Evolutionary conservation across 2,329 filamentous ascomycete species (phyloP), one percentile per base, ranked within the genome.

Genomic region (Pyricularia grisea): DNA sequence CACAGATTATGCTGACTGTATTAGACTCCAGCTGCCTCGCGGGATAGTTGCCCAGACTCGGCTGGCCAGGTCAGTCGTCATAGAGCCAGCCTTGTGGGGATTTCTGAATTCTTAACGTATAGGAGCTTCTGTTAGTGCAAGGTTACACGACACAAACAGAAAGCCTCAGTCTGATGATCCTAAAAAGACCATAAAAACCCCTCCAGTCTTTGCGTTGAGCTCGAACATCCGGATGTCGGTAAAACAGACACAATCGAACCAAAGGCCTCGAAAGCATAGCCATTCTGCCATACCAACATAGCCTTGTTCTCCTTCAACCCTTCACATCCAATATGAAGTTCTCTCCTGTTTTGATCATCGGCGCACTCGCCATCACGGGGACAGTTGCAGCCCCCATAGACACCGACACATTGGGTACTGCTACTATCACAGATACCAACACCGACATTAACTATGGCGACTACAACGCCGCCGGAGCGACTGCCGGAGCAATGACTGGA

Each of bases 271-370:
- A 27, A 25, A 23, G 9, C 12, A 61, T n/a, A 28, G 10, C 12
- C 31, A n/a, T 28, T 42, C 20, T 50, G 20, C 42, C 42, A 17
- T n/a, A 50, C 7, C 5, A 50, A n/a, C 17, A 50, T 6, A 27
- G 9, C 14, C 5, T 27, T 28, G 14, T 55, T 17, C 4, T 20
- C 20, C 10, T 4, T 10, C 12, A 3, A 30, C 28, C 33, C 58
- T n/a, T 3, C n/a, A 20, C 58, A 1, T 10, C 25, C 67, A 70
- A 4, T 4, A 70, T 71, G 68, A 71, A 70, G 68, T 17, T 66
- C 33, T 14, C 50, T 42, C 27, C 12, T 2, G 30, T 23, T 7
- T 20, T 68, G 23, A 58, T 68, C 36, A 42, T 70, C 67, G 30
- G 58, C 67, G 63, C 67, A 42, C 55, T 68, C n/a, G 36, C 71